Evolutionary conservation across 2,329 filamentous ascomycete species (phyloP), one percentile per base, ranked within the genome.

Genomic region (Cladosporium sphaerospermum): DNA sequence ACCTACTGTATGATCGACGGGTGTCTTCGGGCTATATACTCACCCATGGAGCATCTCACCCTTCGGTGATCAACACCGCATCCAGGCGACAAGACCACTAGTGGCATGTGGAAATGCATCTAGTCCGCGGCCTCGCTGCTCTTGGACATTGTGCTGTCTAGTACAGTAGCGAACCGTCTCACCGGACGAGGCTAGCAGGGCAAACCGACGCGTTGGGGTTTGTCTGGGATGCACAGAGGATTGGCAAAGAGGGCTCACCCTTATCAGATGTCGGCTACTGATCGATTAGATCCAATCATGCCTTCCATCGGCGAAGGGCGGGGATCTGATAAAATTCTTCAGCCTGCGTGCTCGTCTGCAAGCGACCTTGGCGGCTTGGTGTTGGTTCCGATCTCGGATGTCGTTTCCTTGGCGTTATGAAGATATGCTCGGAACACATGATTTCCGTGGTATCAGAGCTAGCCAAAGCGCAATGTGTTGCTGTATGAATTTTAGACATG

Each of bases 311-410:
- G 48, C 9, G n/a, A 34, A 31, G 39, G 36, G 40, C 48, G 48
- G 48, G 36, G 39, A 51, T 51, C 48, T 28, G 48, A 51, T 51
- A 51, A 51, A 44, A 42, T 32, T 51, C 48, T 51, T 51, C 45
- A 39, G 37, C 16, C 16, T 43, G 39, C 45, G 45, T 36, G 36
- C 45, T 34, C 36, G 45, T 48, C 33, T 32, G 46, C 48, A 44
- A 44, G 40, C 40, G 40, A 51, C 16, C 48, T 51, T 51, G 48
- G 48, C 48, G 18, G 19, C 40, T 14, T 44, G 23, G 23, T 28
- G 23, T 28, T 28, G 23, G 23, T 28, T 28, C 23, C 23, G 23
- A 28, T 28, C 23, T 28, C 23, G 23, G 23, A 28, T 28, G 3
- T 28, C 4, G 7, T 28, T 28, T 28, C 23, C 23, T 28, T 28